phyloP scores from a whole-genome alignment of 1,139 yeast genomes.

The Candida freyschussii region DNA sequence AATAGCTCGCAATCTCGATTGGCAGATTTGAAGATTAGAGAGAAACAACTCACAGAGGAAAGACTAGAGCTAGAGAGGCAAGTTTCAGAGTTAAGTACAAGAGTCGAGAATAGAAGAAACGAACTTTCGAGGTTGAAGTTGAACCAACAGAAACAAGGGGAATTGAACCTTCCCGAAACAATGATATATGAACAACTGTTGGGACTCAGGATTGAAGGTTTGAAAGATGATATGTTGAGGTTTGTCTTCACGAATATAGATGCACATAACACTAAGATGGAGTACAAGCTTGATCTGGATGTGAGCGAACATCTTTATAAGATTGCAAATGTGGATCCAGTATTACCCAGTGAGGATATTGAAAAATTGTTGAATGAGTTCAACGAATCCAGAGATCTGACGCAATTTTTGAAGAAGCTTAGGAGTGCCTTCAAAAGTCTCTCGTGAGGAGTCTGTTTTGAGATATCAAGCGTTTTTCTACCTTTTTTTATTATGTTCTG shows the following conservation, averaged over 20 bases:
- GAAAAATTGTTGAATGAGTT: slow-evolving; percentile 30
- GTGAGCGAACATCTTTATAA: slow-evolving; percentile 35
- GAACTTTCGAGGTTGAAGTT: slow-evolving; percentile 26
- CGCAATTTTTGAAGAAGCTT: slow-evolving; percentile 35
- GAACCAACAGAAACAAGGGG: slow-evolving; percentile 31
- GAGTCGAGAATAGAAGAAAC: slow-evolving; percentile 29
- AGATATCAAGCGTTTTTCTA: no score
- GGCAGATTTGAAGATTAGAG: slow-evolving; percentile 19
- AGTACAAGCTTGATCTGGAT: slow-evolving; percentile 36
- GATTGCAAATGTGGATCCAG: slow-evolving; percentile 33
- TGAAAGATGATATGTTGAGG: slow-evolving; percentile 34
- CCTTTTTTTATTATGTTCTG: no score
- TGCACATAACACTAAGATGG: slow-evolving; percentile 34
- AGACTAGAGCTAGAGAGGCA: slow-evolving; percentile 17
- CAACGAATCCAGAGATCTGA: slow-evolving; percentile 36
- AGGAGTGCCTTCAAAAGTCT: slow-evolving; percentile 27
- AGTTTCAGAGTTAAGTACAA: slow-evolving; percentile 28
- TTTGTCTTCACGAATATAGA: slow-evolving; percentile 43
- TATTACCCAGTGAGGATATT: slow-evolving; percentile 27
- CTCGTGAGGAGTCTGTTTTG: no score
- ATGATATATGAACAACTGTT: slow-evolving; percentile 39
- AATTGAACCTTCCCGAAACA: slow-evolving; percentile 35
- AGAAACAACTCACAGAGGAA: slow-evolving; percentile 24
- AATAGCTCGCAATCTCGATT: slow-evolving; percentile 18
- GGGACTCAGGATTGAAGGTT: slow-evolving; percentile 42